phyloP scores from a whole-genome alignment of 345 rosid species.

The Reutealis trisperma region DNA sequence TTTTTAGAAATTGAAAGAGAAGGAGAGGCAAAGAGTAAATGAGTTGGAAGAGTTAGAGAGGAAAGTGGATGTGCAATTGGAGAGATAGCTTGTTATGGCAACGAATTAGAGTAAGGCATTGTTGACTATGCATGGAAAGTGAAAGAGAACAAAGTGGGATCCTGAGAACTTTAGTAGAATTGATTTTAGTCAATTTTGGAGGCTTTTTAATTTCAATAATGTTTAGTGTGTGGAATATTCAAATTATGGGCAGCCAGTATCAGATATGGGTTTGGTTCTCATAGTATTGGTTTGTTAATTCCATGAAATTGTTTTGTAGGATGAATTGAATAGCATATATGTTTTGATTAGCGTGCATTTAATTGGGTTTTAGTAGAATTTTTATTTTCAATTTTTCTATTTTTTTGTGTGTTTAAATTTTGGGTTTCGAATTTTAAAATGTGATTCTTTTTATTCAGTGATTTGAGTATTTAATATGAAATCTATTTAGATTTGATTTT shows the following conservation, averaged over 20 bases:
- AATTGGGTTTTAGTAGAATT: too few relatives aligned
- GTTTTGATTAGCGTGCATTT: too few relatives aligned
- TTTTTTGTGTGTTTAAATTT: too few relatives aligned
- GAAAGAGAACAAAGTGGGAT: slow-evolving; percentile 90
- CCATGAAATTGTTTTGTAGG: not conserved
- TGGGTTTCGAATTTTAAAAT: too few relatives aligned
- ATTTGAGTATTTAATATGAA: too few relatives aligned
- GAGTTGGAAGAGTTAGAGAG: too few relatives aligned
- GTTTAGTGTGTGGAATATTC: slow-evolving; percentile 90
- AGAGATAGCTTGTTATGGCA: slow-evolving; percentile 91
- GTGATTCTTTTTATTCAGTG: too few relatives aligned
- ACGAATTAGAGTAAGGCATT: slow-evolving; percentile 80
- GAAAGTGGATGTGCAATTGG: too few relatives aligned
- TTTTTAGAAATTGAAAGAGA: too few relatives aligned
- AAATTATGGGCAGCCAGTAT: slow-evolving; percentile 79
- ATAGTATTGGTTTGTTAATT: not conserved
- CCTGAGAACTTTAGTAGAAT: slow-evolving; percentile 72
- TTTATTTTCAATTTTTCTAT: too few relatives aligned
- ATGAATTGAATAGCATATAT: not conserved
- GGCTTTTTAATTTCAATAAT: slow-evolving; percentile 71
- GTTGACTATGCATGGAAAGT: slow-evolving; percentile 70
- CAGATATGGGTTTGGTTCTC: slow-evolving; percentile 48
- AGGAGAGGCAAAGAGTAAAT: too few relatives aligned
- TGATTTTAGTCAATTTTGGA: slow-evolving; percentile 74
- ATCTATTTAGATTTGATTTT: too few relatives aligned